These are phyloP conservation scores for Arthrinium puccinioides DNA, from an alignment of 2,329 filamentous ascomycete genomes.

Conservation along the genomic window DNA sequence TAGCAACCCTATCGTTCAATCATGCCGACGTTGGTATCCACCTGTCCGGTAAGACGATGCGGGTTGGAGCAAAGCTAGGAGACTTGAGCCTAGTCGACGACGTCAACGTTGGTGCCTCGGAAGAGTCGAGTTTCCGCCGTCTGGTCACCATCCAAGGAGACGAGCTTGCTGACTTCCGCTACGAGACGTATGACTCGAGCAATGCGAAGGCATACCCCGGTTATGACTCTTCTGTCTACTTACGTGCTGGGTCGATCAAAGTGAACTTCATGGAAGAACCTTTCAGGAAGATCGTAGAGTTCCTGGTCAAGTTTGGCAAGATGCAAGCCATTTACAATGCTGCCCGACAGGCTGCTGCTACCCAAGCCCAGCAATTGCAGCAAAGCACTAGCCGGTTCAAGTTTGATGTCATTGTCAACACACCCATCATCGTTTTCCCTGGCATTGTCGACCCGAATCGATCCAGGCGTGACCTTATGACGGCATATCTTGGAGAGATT, in stretches of 20 bases:
- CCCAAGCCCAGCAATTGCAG: conserved; percentile 88
- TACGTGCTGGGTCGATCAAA: conserved; percentile 91
- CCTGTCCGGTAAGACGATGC: conserved; percentile 78
- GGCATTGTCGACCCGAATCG: conserved; percentile 64
- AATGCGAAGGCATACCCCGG: conserved; percentile 73
- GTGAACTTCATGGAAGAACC: conserved; percentile 96
- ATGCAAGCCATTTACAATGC: conserved; percentile 99
- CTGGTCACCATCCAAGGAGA: conserved; percentile 93
- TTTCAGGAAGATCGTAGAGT: conserved; percentile 96
- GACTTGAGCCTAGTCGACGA: conserved; percentile 88
- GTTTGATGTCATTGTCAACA: conserved; percentile 89
- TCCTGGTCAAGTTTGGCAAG: conserved; percentile 96
- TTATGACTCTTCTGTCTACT: conserved; percentile 84
- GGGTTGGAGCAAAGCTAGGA: conserved; percentile 77
- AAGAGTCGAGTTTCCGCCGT: conserved; percentile 72
- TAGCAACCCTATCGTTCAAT: conserved; percentile 87
- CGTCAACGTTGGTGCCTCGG: conserved; percentile 81
- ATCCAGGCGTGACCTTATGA: conserved; percentile 72
- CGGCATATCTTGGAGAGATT: conserved; percentile 92
- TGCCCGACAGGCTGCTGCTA: conserved; percentile 86
- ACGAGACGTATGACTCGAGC: conserved; percentile 83
- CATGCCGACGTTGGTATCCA: conserved; percentile 90
- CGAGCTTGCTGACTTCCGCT: conserved; percentile 92
- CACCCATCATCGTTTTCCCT: conserved; percentile 93
- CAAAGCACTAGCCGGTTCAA: conserved; percentile 85